Conservation (phyloP, 179 eudicot genomes). For the Drosera spatulata region DNA sequence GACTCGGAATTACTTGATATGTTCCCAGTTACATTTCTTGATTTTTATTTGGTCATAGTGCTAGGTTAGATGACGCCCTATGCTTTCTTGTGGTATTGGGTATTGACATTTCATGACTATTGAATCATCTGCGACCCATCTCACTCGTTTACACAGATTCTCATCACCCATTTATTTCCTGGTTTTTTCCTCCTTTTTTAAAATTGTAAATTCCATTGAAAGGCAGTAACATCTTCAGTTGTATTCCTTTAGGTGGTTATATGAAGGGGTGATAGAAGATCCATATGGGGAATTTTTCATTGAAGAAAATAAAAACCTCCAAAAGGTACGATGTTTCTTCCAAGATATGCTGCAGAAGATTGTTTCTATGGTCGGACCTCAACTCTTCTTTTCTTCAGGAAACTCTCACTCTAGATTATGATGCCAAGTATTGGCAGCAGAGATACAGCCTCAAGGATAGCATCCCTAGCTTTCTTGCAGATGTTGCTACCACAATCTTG, state of each 20-base stretch:
- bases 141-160: too few relatives aligned
- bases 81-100: too few relatives aligned
- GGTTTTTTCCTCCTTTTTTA: too few relatives aligned
- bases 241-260: conserved; percentile 62
- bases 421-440: conserved; percentile 86
- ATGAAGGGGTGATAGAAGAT: conserved; percentile 98
- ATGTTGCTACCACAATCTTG: conserved; percentile 89
- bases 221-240: not conserved
- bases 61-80: too few relatives aligned
- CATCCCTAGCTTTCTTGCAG: conserved; percentile 86
- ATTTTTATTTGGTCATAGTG: too few relatives aligned
- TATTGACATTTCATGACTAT: too few relatives aligned
- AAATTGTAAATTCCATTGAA: too few relatives aligned
- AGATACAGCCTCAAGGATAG: conserved; percentile 90
- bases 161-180: too few relatives aligned
- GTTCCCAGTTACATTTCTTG: too few relatives aligned
- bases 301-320: conserved; percentile 81
- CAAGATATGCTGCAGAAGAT: not conserved
- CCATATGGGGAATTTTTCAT: conserved; percentile 94
- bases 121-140: too few relatives aligned
- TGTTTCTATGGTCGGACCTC: conserved; percentile 1
- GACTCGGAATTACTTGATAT: too few relatives aligned
- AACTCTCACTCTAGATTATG: conserved; percentile 89
- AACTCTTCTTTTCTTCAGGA: conserved; percentile 37
- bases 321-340: conserved; percentile 42